Evolutionary conservation across 129 eudicot species (phyloP), one percentile per base, ranked within the genome.

Genomic region (Arctium minus): DNA sequence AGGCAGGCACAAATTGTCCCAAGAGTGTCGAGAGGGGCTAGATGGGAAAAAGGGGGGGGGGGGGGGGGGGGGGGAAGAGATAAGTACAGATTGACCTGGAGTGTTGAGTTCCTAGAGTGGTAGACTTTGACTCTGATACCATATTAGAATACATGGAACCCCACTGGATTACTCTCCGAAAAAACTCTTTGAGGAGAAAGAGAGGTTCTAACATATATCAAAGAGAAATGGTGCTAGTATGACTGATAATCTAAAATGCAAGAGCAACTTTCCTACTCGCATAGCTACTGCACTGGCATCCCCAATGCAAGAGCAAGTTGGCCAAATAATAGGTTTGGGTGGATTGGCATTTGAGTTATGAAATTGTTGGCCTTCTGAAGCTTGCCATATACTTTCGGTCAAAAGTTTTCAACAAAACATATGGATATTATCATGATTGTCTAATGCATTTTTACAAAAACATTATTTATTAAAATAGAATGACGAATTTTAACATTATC

Each of bases 201-300:
- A 22, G 27, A 22, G 27, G 27, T 22, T 22, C 27, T 22, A 22
- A 22, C 27, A 22, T 22, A 22, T 22, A 22, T 22, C 27, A 22
- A 22, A 22, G 37, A 35, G 37, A 35, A 35, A 35, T 35, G 37
- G 37, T 35, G 2, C 37, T 1, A 35, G 62, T 83, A 22, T 22
- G 27, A 22, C 27, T 22, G 0, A 22, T 22, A 22, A 22, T 22
- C 27, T 22, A 22, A 22, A 22, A 90, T 5, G 90, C 94, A 9
- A 88, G 88, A 33, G 88, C 94, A 27, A 88, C 84, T 83, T 90
- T 90, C 78, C 88, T 91, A 50, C 37, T 35, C 37, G 3, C 37
- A 35, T 35, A 35, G 37, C 37, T 35, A 35, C 37, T 35, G 37
- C 37, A 35, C 37, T 35, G 37, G 37, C 37, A 35, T 35, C 37